A percentile compares a stretch with the other conserved stretches of the same genome.
Evolutionary conservation across 2,329 filamentous ascomycete species (phyloP).

Genomic region (Pseudocercospora cruenta): DNA sequence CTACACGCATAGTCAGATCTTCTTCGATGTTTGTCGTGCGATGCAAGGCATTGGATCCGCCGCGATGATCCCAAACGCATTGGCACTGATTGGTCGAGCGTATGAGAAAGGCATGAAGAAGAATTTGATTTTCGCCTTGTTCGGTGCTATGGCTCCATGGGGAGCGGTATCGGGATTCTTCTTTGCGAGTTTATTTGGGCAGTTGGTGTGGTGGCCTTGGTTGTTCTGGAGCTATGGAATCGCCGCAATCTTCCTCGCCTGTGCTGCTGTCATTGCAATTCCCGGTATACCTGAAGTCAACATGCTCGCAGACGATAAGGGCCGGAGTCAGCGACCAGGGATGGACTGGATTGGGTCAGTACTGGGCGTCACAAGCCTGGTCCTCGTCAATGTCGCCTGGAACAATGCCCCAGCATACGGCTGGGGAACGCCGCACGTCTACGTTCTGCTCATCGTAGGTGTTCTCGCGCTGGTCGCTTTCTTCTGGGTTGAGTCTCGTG

Average conservation of each 20-base stretch:
- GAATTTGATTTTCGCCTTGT: constrained; percentile 45
- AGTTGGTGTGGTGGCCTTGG: constrained; percentile 41
- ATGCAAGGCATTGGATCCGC: constrained; percentile 48
- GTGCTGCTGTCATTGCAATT: constrained; percentile 33
- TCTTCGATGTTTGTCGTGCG: constrained; percentile 44
- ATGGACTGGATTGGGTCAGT: constrained; percentile 36
- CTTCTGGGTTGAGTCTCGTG: constrained; percentile 36
- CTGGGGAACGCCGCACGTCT: constrained; percentile 36
- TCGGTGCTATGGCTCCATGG: constrained; percentile 42
- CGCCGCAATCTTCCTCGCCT: constrained; percentile 30
- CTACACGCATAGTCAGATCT: constrained; percentile 34
- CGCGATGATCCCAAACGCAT: constrained; percentile 43
- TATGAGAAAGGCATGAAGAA: constrained; percentile 43
- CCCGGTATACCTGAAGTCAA: constrained; percentile 20
- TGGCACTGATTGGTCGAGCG: constrained; percentile 42
- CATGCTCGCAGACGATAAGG: constrained; percentile 24
- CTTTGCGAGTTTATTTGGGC: constrained; percentile 40
- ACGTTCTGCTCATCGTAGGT: constrained; percentile 37
- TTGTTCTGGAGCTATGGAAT: constrained; percentile 38
- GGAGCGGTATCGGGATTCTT: constrained; percentile 42
- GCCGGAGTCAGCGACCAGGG: constrained; percentile 16
- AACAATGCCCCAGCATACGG: constrained; percentile 41
- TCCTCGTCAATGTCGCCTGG: constrained; percentile 40
- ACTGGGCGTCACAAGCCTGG: constrained; percentile 36
- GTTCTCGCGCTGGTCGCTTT: constrained; percentile 35